Percentiles rank a stretch among this genome's conserved stretches.
Evolutionary conservation across 192 early-diverging fungal genomes (phyloP).

Genomic region (Backusella liffmaniae): DNA sequence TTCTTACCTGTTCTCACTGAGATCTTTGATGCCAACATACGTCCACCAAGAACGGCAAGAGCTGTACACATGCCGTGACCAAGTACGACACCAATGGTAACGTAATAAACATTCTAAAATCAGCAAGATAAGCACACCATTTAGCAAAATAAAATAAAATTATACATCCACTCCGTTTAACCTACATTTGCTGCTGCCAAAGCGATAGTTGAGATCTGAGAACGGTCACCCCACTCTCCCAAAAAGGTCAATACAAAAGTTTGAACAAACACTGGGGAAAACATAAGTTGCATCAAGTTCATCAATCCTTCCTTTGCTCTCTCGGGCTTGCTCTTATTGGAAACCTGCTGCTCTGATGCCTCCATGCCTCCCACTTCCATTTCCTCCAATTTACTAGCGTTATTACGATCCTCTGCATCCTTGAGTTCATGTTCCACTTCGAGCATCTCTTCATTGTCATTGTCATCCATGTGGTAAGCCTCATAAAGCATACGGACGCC

Average conservation of each 20-base stretch:
- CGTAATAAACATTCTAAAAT: conserved; percentile 81
- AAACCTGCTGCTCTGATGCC: conserved; percentile 1
- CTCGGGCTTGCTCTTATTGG: conserved; percentile 34
- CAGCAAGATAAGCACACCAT: neutral
- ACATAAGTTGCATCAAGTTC: conserved; percentile 73
- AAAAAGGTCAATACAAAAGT: conserved; percentile 96
- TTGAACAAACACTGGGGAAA: conserved; percentile 94
- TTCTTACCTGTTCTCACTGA: conserved; percentile 77
- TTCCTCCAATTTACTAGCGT: conserved; percentile 48
- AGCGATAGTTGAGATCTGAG: conserved; percentile 95
- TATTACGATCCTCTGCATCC: conserved; percentile 66
- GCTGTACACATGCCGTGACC: conserved; percentile 94
- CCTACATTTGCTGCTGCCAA: conserved; percentile 86
- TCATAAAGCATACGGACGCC: conserved; percentile 88
- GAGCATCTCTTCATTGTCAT: conserved; percentile 89
- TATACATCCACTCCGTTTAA: conserved; percentile 3
- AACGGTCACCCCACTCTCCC: conserved; percentile 98
- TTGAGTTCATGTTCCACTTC: conserved; percentile 89
- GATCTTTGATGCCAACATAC: conserved; percentile 81
- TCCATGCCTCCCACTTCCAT: conserved; percentile 59
- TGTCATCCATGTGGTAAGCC: conserved; percentile 80
- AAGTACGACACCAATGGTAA: conserved; percentile 81
- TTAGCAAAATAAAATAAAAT: neutral
- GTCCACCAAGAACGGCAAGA: conserved; percentile 92
- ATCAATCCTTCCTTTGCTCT: conserved; percentile 51